These are phyloP conservation scores for Paecilomyces sp. DNA, from an alignment of 2,329 filamentous ascomycete genomes.

Conservation along the genomic window DNA sequence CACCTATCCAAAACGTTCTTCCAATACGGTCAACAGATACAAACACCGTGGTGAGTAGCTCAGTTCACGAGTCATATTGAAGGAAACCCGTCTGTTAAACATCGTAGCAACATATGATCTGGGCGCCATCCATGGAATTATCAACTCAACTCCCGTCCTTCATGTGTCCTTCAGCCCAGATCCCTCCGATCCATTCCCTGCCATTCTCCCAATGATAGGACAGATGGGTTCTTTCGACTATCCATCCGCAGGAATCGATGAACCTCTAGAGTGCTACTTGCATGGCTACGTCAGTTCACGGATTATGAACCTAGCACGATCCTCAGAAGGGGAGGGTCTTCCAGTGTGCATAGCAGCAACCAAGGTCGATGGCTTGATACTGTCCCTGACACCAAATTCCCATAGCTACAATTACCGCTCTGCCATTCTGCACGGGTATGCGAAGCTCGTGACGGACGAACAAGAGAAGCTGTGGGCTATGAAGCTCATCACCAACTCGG, in stretches of 20 bases:
- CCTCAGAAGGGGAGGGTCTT: slow-evolving; percentile 45
- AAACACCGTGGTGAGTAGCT: slow-evolving; percentile 51
- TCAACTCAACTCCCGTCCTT: slow-evolving; percentile 67
- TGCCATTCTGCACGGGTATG: slow-evolving; percentile 69
- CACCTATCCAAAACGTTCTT: slow-evolving; percentile 55
- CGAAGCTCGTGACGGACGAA: slow-evolving; percentile 56
- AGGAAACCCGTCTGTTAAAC: slow-evolving; percentile 6
- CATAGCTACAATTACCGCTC: slow-evolving; percentile 86
- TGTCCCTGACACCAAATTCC: slow-evolving; percentile 70
- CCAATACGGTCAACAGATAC: slow-evolving; percentile 62
- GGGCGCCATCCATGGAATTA: slow-evolving; percentile 63
- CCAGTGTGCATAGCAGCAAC: slow-evolving; percentile 67
- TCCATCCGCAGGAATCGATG: slow-evolving; percentile 53
- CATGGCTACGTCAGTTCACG: slow-evolving; percentile 79
- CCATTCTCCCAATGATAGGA: slow-evolving; percentile 77
- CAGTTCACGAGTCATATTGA: background rate
- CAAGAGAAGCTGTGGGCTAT: slow-evolving; percentile 73
- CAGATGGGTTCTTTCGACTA: slow-evolving; percentile 66
- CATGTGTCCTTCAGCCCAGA: slow-evolving; percentile 70
- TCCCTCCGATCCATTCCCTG: slow-evolving; percentile 61
- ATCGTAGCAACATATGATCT: slow-evolving; percentile 61
- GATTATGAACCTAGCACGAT: slow-evolving; percentile 60
- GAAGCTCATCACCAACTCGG: slow-evolving; percentile 67
- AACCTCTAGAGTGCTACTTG: slow-evolving; percentile 69
- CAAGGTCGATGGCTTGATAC: slow-evolving; percentile 70